Percentiles rank a stretch among this genome's conserved stretches.
phyloP scores from a whole-genome alignment of 1,284 basidiomycete species.

The Trichosporon sp. region DNA sequence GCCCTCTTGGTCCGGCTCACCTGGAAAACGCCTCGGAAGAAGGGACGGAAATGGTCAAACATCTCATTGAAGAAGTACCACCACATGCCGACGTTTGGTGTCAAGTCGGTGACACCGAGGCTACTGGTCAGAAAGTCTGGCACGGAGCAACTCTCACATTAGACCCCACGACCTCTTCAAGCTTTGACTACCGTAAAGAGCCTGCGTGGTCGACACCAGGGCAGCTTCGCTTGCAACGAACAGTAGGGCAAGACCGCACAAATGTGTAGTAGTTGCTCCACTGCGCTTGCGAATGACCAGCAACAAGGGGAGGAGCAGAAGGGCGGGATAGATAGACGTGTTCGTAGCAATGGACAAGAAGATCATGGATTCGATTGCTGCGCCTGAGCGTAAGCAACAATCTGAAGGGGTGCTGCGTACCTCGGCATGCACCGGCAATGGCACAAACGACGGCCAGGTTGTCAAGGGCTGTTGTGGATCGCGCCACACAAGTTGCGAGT shows the following conservation, averaged over 20 bases:
- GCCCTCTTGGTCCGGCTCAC: too few relatives aligned
- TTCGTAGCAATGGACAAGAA: slow-evolving; percentile 64
- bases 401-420: slow-evolving; percentile 47
- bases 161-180: slow-evolving; percentile 73
- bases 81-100: slow-evolving; percentile 89
- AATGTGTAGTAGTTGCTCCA: background rate
- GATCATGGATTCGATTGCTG: slow-evolving; percentile 56
- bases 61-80: slow-evolving; percentile 99
- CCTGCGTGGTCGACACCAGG: slow-evolving; percentile 6
- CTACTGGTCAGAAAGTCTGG: slow-evolving; percentile 45
- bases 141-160: slow-evolving; percentile 55
- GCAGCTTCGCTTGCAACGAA: slow-evolving; percentile 7
- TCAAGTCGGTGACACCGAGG: slow-evolving; percentile 71
- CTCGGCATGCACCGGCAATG: slow-evolving; percentile 65
- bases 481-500: slow-evolving; percentile 67
- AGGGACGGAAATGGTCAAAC: slow-evolving; percentile 95
- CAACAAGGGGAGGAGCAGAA: slow-evolving; percentile 63
- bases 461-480: slow-evolving; percentile 74
- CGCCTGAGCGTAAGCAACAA: slow-evolving; percentile 49
- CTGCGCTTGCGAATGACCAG: slow-evolving; percentile 40
- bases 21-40: slow-evolving; percentile 94
- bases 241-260: slow-evolving; percentile 11
- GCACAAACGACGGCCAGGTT: slow-evolving; percentile 63
- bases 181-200: slow-evolving; percentile 53
- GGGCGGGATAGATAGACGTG: slow-evolving; percentile 62